Evolutionary conservation across 2,329 filamentous ascomycete species (phyloP).

Genomic region (Pseudogymnoascus sp.): DNA sequence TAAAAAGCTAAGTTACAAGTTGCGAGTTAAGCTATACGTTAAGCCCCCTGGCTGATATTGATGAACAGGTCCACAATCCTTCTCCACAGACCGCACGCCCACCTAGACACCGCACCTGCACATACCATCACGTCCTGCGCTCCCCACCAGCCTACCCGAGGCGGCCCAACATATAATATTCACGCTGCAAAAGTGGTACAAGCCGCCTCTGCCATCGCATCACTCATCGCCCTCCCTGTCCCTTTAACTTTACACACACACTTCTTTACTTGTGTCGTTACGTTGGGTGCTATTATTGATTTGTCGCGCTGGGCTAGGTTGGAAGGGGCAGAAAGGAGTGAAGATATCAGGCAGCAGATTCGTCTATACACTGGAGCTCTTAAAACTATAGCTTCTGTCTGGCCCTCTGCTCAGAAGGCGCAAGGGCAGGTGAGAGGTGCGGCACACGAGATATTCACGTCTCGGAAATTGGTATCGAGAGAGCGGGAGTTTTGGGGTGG

Average conservation of each 20-base stretch:
- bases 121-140: slow-evolving; percentile 56
- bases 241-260: slow-evolving; percentile 68
- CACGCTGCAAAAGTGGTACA: slow-evolving; percentile 77
- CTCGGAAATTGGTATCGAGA: slow-evolving; percentile 24
- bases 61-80: slow-evolving; percentile 45
- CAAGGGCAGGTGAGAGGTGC: slow-evolving; percentile 68
- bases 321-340: slow-evolving; percentile 35
- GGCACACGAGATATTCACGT: slow-evolving; percentile 60
- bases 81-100: slow-evolving; percentile 68
- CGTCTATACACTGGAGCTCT: slow-evolving; percentile 54
- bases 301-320: slow-evolving; percentile 63
- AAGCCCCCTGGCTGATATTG: background rate
- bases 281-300: slow-evolving; percentile 72
- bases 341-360: slow-evolving; percentile 65
- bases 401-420: slow-evolving; percentile 47
- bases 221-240: slow-evolving; percentile 65
- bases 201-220: slow-evolving; percentile 69
- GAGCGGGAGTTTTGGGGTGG: slow-evolving; percentile 25
- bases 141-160: slow-evolving; percentile 35
- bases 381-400: slow-evolving; percentile 25
- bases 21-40: background rate
- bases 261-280: slow-evolving; percentile 76
- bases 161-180: slow-evolving; percentile 22
- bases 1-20: background rate
- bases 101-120: slow-evolving; percentile 56